These are phyloP conservation scores for Acanthamoeba healyi DNA, from an alignment of 208 protist species.

Conservation along the genomic window DNA sequence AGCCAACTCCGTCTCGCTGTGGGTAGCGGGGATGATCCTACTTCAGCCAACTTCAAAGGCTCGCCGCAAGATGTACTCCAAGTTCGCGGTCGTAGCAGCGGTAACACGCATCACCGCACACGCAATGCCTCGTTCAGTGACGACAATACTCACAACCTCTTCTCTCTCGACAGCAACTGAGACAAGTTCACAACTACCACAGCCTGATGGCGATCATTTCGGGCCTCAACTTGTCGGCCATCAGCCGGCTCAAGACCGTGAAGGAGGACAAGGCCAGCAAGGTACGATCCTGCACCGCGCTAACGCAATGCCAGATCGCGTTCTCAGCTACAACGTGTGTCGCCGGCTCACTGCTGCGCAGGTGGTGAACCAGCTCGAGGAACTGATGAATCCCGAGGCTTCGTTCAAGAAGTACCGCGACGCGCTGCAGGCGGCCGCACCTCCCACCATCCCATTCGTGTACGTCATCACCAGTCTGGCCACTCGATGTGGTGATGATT, in stretches of 20 bases:
- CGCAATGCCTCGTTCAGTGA: no score
- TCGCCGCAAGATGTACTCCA: slow-evolving; percentile 19
- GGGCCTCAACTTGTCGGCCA: slow-evolving; percentile 45
- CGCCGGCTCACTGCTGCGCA: slow-evolving; percentile 79
- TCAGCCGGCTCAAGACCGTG: slow-evolving; percentile 62
- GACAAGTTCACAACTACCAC: slow-evolving; percentile 81
- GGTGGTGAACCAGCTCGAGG: slow-evolving; percentile 69
- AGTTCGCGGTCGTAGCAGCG: slow-evolving; percentile 50
- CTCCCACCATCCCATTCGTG: slow-evolving; percentile 86
- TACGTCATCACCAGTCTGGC: no score
- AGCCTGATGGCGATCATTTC: slow-evolving; percentile 75
- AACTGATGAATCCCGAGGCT: slow-evolving; percentile 58
- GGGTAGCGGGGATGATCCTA: slow-evolving; percentile 59
- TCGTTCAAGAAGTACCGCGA: slow-evolving; percentile 72
- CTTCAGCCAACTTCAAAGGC: not conserved
- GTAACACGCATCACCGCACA: no score
- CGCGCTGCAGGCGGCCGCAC: slow-evolving; percentile 60
- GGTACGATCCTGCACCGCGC: no score
- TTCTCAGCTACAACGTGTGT: no score
- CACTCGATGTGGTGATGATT: no score
- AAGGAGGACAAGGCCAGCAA: slow-evolving; percentile 34
- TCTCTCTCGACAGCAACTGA: slow-evolving; percentile 23
- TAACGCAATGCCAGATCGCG: no score
- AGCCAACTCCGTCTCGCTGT: slow-evolving; percentile 28
- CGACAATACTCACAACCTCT: no score